Evolutionary conservation across 2,329 filamentous ascomycete genomes (phyloP), one percentile per base, ranked within the genome.

Genomic region (Fusarium algeriense): DNA sequence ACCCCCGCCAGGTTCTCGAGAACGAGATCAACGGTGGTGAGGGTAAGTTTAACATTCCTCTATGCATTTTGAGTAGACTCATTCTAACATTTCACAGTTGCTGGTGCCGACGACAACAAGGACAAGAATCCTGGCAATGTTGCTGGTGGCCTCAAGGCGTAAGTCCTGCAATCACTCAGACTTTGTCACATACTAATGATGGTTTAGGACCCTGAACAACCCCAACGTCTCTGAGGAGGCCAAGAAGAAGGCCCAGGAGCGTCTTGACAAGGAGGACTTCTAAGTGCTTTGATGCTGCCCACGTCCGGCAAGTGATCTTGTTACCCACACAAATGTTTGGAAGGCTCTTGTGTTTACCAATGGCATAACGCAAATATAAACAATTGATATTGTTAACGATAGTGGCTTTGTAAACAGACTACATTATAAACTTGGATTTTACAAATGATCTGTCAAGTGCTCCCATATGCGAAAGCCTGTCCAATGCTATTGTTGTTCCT

Each of bases 121-220:
- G 73, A 83, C 53, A 88, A 88, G 81, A 87, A 88, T 74, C 83
- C 85, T n/a, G 80, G 81, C 71, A 88, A 88, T 56, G 85, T 89
- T 65, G 82, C 82, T 20, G 83, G 84, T 17, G 85, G 85, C 20
- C 80, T 87, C 17, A 87, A 87, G 79, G 84, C 85, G 83, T 87
- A 77, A 75, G 85, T 14, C 32, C 7, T 10, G 13, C 11, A 13
- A 35, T 6, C 6, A 23, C 9, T n/a, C 7, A 11, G 11, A 23
- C 2, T 20, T 20, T 19, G 37, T 10, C 10, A 6, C 14, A 14
- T 23, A n/a, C 56, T 70, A 8, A 70, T 20, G 28, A 41, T 13
- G 50, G 23, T 2, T 1, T 15, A 84, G 83, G 10, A 84, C 87
- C 19, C 65, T 88, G 35, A 87, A 86, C 55, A 89, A 89, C 76